phyloP scores from a whole-genome alignment of 2,329 filamentous ascomycete species.

The Fusarium burgessii region DNA sequence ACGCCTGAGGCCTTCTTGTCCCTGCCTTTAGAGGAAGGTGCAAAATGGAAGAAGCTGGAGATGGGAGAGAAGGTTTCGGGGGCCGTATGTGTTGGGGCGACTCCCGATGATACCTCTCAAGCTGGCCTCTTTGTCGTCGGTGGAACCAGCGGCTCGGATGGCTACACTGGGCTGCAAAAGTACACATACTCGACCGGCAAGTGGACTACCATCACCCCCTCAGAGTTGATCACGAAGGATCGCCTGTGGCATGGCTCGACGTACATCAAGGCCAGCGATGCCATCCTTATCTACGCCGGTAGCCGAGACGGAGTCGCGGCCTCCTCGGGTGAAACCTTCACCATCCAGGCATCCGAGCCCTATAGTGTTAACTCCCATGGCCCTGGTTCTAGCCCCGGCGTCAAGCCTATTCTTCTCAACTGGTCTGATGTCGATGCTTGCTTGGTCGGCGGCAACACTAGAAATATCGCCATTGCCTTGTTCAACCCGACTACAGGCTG shows the following conservation, averaged over 20 bases:
- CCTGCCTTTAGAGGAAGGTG: constrained; percentile 74
- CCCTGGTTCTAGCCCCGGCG: constrained; percentile 60
- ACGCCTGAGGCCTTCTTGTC: constrained; percentile 81
- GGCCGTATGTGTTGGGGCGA: constrained; percentile 76
- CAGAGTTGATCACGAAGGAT: not conserved
- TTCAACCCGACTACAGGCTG: constrained; percentile 75
- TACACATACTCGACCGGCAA: constrained; percentile 59
- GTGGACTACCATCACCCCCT: not conserved
- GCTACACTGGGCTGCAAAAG: constrained; percentile 81
- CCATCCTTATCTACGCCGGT: constrained; percentile 85
- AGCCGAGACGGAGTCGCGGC: constrained; percentile 65
- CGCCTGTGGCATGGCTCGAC: constrained; percentile 71
- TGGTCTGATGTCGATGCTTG: constrained; percentile 79
- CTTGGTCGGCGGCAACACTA: constrained; percentile 75
- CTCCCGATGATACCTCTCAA: constrained; percentile 57
- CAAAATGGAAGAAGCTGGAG: constrained; percentile 75
- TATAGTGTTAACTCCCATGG: not conserved
- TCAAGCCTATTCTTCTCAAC: constrained; percentile 77
- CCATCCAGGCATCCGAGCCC: not conserved
- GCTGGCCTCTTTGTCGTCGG: constrained; percentile 84
- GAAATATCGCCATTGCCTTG: constrained; percentile 74
- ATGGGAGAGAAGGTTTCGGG: constrained; percentile 78
- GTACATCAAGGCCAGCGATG: constrained; percentile 77
- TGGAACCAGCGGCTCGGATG: constrained; percentile 66
- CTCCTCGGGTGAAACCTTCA: not conserved